phyloP scores from a whole-genome alignment of 140 eudicot species.

The Senecio squalidus region DNA sequence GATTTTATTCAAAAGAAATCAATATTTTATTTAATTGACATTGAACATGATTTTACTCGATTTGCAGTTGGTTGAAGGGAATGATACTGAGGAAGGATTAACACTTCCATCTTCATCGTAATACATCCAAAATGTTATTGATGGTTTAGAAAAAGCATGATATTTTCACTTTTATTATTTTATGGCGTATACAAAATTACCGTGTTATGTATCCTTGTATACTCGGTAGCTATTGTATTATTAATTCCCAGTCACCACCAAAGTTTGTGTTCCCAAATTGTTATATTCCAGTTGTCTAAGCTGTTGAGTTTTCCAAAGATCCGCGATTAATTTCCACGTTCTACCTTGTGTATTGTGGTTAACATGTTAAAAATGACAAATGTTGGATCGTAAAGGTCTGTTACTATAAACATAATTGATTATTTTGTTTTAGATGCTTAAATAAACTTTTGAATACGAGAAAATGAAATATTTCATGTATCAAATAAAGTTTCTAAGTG shows the following conservation, averaged over 20 bases:
- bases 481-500: no score
- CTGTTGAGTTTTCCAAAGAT: not conserved
- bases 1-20: not conserved
- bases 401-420: no score
- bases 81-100: conserved; percentile 36
- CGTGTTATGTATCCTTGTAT: not conserved
- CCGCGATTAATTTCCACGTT: no score
- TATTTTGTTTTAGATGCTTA: no score
- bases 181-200: not conserved
- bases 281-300: not conserved
- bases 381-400: no score
- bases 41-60: not conserved
- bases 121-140: conserved; percentile 3
- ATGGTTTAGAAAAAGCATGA: not conserved
- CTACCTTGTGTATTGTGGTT: no score
- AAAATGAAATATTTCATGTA: no score
- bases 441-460: no score
- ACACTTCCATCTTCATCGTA: conserved; percentile 13
- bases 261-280: not conserved
- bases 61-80: conserved; percentile 46
- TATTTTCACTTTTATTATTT: not conserved
- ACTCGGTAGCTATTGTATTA: not conserved
- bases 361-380: no score
- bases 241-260: not conserved
- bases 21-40: not conserved